Evolutionary conservation across 192 early-diverging fungal species (phyloP), one percentile per base, ranked within the genome.

Genomic region (Phycomyces blakesleeanus): DNA sequence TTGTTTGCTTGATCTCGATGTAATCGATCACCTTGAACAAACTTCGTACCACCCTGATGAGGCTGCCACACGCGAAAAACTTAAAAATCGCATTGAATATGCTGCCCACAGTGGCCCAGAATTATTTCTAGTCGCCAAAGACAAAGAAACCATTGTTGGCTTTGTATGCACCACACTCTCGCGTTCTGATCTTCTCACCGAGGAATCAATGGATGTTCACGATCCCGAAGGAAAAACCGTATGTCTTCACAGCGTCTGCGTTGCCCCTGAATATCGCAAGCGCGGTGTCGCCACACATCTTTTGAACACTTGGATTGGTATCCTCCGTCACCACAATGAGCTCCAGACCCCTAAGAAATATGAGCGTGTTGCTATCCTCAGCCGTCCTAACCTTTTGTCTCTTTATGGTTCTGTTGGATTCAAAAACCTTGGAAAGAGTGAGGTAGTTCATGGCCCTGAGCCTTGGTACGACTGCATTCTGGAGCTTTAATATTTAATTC

Each of bases 231-330:
- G 89, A 1, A 63, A 55, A 14, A 87, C 83, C 1, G 83, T 85
- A 12, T 88, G 85, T 59, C 70, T 91, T 16, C 89, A 91, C 58
- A 86, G 84, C 16, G 87, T 89, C 11, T 87, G 85, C 47, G 82
- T 87, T 1, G 61, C 65, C 15, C 66, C 71, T 4, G 59, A 59
- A 7, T 76, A 71, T 59, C 81, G 79, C 44, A 63, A 83, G 27
- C 74, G 69, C 57, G 87, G 89, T 0, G 69, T 91, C 58, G 89
- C 89, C 0, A 67, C 66, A 5, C 44, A 53, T 37, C 67, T 86
- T 5, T 59, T 91, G 22, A 57, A 49, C 4, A 59, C 67, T 58
- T 89, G 86, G 68, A 61, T 82, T 8, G 47, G 75, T 22, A 47
- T 61, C 24, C 18, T 85, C n/a, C 55, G 64, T 16, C 26, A 63